Evolutionary conservation across 73 alveolate species (phyloP).

Genomic region (Paramecium tetraurelia): DNA sequence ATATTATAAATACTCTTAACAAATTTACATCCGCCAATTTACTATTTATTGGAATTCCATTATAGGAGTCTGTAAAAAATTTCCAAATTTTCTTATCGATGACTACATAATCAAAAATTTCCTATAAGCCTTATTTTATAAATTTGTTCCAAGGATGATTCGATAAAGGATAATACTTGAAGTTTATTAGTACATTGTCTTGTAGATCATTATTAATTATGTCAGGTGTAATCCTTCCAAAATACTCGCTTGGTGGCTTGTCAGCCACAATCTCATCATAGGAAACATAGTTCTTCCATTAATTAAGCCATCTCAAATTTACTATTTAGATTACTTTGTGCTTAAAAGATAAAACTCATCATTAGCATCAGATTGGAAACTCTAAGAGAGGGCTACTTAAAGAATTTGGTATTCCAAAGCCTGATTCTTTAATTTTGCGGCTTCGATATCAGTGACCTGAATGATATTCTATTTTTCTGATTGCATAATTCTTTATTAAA

Average conservation of each 20-base stretch:
- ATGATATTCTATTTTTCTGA: not conserved
- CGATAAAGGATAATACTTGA: not conserved
- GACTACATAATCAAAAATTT: not conserved
- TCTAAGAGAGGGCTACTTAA: not conserved
- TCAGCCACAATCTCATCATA: constrained; percentile 8
- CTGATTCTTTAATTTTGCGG: not conserved
- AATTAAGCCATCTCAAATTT: constrained; percentile 24
- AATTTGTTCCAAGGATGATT: not conserved
- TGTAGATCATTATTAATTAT: not conserved
- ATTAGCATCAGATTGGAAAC: not conserved
- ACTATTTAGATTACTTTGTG: not conserved
- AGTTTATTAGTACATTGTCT: not conserved
- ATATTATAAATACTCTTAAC: not conserved
- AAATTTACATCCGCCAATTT: not conserved
- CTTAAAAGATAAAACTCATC: not conserved
- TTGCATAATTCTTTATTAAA: not conserved
- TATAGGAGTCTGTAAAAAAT: not conserved
- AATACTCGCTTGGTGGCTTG: not conserved
- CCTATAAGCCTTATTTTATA: not conserved
- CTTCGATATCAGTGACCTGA: not conserved
- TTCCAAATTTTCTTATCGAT: constrained; percentile 14
- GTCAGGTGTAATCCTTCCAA: not conserved
- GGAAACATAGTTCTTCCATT: not conserved
- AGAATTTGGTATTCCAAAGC: not conserved
- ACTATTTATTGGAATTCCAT: not conserved